Conservation (phyloP, 768 basidiomycete genomes). For the Xerocomellus amylosporus region DNA sequence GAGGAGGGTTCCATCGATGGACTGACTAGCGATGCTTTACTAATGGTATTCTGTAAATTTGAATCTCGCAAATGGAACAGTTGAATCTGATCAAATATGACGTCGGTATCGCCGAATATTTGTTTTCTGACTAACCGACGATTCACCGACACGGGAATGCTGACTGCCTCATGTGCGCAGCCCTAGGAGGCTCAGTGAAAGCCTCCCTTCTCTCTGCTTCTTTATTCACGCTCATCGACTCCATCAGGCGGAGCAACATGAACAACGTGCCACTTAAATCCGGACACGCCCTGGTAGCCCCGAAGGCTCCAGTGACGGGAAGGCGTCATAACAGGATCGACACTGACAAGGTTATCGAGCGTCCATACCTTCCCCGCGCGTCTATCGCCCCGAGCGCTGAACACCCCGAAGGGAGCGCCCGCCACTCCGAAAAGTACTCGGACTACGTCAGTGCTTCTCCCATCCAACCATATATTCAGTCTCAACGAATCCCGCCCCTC, state of each 20-base stretch:
- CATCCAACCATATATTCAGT: neutral
- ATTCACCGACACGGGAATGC: slow-evolving; percentile 7
- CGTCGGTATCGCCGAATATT: slow-evolving; percentile 8
- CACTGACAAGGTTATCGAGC: slow-evolving; percentile 26
- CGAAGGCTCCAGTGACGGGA: slow-evolving; percentile 21
- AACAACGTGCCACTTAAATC: slow-evolving; percentile 15
- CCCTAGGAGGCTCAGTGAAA: slow-evolving; percentile 8
- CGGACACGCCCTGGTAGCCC: slow-evolving; percentile 17
- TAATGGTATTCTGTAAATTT: slow-evolving; percentile 2
- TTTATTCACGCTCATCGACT: slow-evolving; percentile 19
- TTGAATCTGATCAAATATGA: too few relatives aligned
- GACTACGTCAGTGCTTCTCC: slow-evolving; percentile 19
- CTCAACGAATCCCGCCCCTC: neutral
- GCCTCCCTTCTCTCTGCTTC: slow-evolving; percentile 16
- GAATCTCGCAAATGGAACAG: too few relatives aligned
- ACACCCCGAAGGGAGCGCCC: slow-evolving; percentile 18
- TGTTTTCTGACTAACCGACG: slow-evolving; percentile 9
- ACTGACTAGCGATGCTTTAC: slow-evolving; percentile 2
- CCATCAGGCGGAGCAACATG: slow-evolving; percentile 22
- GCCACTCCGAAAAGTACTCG: slow-evolving; percentile 18
- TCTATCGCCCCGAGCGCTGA: slow-evolving; percentile 27
- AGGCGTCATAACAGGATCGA: slow-evolving; percentile 21
- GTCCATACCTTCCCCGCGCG: slow-evolving; percentile 30
- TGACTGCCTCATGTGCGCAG: slow-evolving; percentile 14
- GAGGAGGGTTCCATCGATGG: slow-evolving; percentile 4